Base-by-base conservation (phyloP, 2,329 filamentous ascomycete genomes). In the Trichoderma cornu-damae region DNA sequence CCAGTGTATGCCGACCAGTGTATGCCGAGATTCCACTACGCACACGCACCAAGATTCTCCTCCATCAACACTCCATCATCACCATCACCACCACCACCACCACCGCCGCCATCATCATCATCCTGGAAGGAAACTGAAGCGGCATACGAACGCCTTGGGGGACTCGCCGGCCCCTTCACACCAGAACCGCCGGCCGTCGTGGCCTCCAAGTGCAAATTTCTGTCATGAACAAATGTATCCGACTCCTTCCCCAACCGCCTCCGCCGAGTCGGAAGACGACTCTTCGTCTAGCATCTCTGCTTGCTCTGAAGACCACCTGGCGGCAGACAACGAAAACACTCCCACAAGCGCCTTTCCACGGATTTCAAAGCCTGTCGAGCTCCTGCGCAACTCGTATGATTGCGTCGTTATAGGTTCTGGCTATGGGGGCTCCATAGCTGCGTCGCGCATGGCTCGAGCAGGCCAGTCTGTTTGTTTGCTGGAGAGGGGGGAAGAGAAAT, bases 341-440 rank as follows among this genome's bases (percentile, higher is more conserved):
- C 12, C 14, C n/a, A 18, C n/a, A 24, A 56, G 20, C 11, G 9
- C 32, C 1, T 83, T 77, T 60, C 81, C 81, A 1, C 75, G 81
- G 1, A 78, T 85, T 59, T 81, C 80, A 20, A 79, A 76, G 59
- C 77, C 80, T 0, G 76, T 85, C 11, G 79, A 84, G 65, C 70
- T 84, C 24, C 78, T 87, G 66, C 75, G 78, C 24, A 71, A 73
- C 56, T 69, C 67, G 0, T 88, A 89, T 62, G 85, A 88, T 69
- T 80, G 80, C 37, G 78, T 89, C 9, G 82, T 88, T 28, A 81
- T 88, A 58, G 85, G 86, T 1, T 87, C 84, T 8, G 86, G 86
- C 1, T 89, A 88, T 67, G 86, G 86, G 22, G 85, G 83, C 37
- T 81, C 79, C 22, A 80, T 88, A 18, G 85, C 85, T 2, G 85